phyloP scores from a whole-genome alignment of 345 rosid genomes.

The Arabidopsis arenosa region DNA sequence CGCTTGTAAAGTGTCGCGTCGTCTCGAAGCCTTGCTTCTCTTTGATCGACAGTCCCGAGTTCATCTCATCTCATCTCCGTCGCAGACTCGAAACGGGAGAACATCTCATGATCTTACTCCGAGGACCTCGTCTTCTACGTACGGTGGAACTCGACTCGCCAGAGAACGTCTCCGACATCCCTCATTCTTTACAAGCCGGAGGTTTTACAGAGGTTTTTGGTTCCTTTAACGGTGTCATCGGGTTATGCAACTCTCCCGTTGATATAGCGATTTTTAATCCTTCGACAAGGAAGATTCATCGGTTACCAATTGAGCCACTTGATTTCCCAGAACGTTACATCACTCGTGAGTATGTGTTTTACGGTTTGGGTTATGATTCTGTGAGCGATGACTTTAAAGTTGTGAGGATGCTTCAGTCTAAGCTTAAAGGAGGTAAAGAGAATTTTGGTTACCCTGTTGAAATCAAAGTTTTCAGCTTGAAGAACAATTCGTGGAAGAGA shows the following conservation, averaged over 20 bases:
- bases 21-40: conserved; percentile 49
- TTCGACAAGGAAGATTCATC: conserved; percentile 32
- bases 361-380: conserved; percentile 56
- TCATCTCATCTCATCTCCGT: conserved; percentile 48
- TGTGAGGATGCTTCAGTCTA: conserved; percentile 50
- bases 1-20: conserved; percentile 46
- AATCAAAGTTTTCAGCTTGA: conserved; percentile 48
- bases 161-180: conserved; percentile 40
- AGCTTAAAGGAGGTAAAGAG: neutral
- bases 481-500: conserved; percentile 46
- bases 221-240: conserved; percentile 55
- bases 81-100: conserved; percentile 41
- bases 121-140: conserved; percentile 39
- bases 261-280: conserved; percentile 58
- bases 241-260: conserved; percentile 47
- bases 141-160: conserved; percentile 41
- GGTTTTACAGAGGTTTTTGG: conserved; percentile 52
- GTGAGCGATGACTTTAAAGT: conserved; percentile 53
- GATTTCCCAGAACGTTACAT: conserved; percentile 7
- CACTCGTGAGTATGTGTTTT: conserved; percentile 37
- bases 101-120: conserved; percentile 46
- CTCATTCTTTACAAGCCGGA: conserved; percentile 47
- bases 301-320: conserved; percentile 43
- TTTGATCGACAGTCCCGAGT: conserved; percentile 50
- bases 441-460: conserved; percentile 13